Evolutionary conservation across 176 grass and related monocot genomes (phyloP).

Genomic region (Ensete glaucum): DNA sequence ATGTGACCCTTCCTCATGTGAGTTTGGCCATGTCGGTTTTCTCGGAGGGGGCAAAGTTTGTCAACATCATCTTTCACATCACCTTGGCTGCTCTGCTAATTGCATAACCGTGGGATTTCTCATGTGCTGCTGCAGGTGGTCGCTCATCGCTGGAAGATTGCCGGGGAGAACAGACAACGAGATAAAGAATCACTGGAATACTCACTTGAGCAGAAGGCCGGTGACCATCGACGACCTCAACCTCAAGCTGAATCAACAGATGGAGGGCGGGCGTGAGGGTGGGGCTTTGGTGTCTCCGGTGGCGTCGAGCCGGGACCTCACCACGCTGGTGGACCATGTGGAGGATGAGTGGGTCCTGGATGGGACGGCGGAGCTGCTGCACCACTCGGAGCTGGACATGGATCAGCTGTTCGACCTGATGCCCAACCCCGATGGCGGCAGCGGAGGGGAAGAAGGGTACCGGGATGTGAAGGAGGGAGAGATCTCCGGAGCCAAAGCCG

Average conservation of each 20-base stretch:
- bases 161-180: conserved; percentile 44
- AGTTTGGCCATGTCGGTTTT: too few species aligned
- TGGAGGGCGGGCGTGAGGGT: too few species aligned
- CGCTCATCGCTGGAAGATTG: conserved; percentile 33
- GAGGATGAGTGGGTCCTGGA: background rate
- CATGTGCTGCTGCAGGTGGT: conserved; percentile 14
- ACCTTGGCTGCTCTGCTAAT: too few species aligned
- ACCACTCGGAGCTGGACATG: background rate
- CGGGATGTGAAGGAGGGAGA: background rate
- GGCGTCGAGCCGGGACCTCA: background rate
- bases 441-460: background rate
- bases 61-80: too few species aligned
- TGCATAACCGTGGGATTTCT: too few species aligned
- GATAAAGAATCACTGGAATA: conserved; percentile 49
- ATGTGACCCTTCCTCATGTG: too few species aligned
- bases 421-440: background rate
- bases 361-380: background rate
- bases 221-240: conserved; percentile 36
- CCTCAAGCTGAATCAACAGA: conserved; percentile 20
- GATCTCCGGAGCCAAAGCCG: background rate
- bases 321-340: background rate
- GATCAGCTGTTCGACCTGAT: background rate
- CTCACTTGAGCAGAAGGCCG: conserved; percentile 41
- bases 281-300: too few species aligned
- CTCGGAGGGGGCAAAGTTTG: too few species aligned